Evolutionary conservation across 805 yeast species (phyloP).

Genomic region (Lipomyces orientalis): DNA sequence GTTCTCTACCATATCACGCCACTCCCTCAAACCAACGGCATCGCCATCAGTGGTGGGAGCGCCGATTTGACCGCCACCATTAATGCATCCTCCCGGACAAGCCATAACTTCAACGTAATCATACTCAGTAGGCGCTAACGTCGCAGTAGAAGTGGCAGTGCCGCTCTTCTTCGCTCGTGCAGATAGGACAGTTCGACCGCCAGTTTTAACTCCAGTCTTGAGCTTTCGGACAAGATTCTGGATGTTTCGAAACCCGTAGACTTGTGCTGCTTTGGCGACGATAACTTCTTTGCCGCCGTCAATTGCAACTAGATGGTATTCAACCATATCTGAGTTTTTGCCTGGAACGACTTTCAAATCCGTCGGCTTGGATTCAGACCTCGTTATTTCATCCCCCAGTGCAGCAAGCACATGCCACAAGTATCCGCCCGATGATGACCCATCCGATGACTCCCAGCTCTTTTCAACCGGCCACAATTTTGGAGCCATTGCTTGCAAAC

Average conservation of each 20-base stretch:
- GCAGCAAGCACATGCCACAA: constrained; percentile 68
- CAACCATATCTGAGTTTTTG: constrained; percentile 76
- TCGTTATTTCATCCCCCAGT: constrained; percentile 31
- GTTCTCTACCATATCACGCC: constrained; percentile 44
- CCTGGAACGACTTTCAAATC: constrained; percentile 57
- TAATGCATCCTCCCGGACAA: constrained; percentile 96
- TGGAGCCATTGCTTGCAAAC: constrained; percentile 53
- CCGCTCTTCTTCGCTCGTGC: constrained; percentile 37
- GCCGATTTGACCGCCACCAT: constrained; percentile 91
- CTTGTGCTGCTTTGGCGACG: constrained; percentile 65
- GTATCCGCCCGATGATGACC: constrained; percentile 90
- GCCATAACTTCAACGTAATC: constrained; percentile 97
- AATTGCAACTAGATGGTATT: constrained; percentile 59
- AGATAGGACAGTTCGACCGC: constrained; percentile 28
- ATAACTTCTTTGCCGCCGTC: constrained; percentile 44
- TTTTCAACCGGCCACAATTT: constrained; percentile 63
- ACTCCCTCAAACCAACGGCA: constrained; percentile 41
- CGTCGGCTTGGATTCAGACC: constrained; percentile 42
- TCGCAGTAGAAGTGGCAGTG: constrained; percentile 49
- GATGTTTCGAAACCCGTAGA: constrained; percentile 92
- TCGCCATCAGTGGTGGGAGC: constrained; percentile 42
- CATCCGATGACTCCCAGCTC: constrained; percentile 76
- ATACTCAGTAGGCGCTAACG: constrained; percentile 59
- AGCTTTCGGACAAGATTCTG: constrained; percentile 90
- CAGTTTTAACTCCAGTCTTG: constrained; percentile 51